Conservation (phyloP, 441 rosid species). For the Populus hybrid region DNA sequence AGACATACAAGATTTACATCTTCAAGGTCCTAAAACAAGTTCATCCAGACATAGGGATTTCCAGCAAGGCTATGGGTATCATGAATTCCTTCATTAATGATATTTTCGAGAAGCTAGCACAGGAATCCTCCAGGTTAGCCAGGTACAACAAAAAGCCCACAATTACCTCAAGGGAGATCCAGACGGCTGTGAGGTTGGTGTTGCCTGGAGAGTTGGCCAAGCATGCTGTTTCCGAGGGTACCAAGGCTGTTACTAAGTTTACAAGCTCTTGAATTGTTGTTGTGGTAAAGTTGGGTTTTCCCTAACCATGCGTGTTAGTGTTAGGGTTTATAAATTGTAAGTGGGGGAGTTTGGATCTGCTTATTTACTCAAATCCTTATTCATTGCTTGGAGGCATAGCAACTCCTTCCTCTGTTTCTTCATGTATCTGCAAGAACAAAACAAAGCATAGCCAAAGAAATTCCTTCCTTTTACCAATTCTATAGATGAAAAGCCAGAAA, state of each 20-base stretch:
- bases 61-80: slow-evolving; percentile 57
- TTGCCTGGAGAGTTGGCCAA: slow-evolving; percentile 54
- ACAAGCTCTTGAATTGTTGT: slow-evolving; percentile 30
- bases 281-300: neutral
- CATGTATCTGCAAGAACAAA: no score
- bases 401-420: no score
- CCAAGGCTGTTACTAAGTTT: slow-evolving; percentile 54
- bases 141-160: slow-evolving; percentile 57
- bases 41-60: slow-evolving; percentile 49
- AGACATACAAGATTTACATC: slow-evolving; percentile 26
- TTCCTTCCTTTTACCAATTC: no score
- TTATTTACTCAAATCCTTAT: neutral
- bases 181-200: slow-evolving; percentile 48
- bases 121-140: slow-evolving; percentile 43
- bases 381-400: no score
- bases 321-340: neutral
- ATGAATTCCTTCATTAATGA: slow-evolving; percentile 56
- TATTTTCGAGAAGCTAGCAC: slow-evolving; percentile 55
- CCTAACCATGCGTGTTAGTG: neutral
- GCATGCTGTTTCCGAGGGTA: slow-evolving; percentile 56
- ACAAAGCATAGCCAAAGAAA: no score
- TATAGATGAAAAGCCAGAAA: no score
- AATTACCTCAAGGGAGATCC: slow-evolving; percentile 51
- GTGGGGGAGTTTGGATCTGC: neutral
- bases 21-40: slow-evolving; percentile 47